Conservation (phyloP, 352 stramenopile genomes). For the Globisporangium rhizosaccharum region DNA sequence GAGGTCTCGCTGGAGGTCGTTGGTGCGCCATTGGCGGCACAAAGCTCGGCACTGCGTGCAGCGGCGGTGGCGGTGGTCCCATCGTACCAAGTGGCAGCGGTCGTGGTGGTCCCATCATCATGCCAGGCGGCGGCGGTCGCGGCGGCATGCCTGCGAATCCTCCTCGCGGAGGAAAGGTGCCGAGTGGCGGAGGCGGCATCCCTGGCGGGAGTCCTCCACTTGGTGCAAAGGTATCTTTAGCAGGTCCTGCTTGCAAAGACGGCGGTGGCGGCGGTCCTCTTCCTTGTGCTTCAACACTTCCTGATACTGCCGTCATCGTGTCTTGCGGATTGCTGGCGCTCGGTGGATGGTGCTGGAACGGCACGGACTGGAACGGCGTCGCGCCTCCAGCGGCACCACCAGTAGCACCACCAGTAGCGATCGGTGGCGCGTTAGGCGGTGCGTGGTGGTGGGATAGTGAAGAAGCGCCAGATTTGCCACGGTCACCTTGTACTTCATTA, state of each 20-base stretch:
- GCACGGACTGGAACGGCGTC: neutral
- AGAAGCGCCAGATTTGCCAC: constrained; percentile 34
- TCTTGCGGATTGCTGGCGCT: neutral
- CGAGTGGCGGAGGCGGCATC: constrained; percentile 2
- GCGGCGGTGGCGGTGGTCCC: neutral
- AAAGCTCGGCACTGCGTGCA: neutral
- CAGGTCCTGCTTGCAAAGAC: neutral
- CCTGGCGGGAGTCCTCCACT: constrained; percentile 1
- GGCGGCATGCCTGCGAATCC: constrained; percentile 3
- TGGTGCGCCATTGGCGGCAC: neutral
- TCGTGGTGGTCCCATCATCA: constrained; percentile 1
- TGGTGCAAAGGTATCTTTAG: constrained; percentile 9
- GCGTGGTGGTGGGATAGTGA: constrained; percentile 33
- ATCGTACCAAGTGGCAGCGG: neutral
- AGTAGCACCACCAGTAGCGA: neutral
- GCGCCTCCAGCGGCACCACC: neutral
- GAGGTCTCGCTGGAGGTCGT: neutral
- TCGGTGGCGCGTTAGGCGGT: neutral
- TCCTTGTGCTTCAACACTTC: neutral
- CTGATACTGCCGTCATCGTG: neutral
- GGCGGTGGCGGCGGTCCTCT: too few species aligned
- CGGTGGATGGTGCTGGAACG: neutral
- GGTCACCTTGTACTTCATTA: constrained; percentile 58
- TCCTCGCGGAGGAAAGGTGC: constrained; percentile 5
- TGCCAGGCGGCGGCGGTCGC: neutral